phyloP scores from a whole-genome alignment of 805 yeast species.

The Ogataea saltuana region DNA sequence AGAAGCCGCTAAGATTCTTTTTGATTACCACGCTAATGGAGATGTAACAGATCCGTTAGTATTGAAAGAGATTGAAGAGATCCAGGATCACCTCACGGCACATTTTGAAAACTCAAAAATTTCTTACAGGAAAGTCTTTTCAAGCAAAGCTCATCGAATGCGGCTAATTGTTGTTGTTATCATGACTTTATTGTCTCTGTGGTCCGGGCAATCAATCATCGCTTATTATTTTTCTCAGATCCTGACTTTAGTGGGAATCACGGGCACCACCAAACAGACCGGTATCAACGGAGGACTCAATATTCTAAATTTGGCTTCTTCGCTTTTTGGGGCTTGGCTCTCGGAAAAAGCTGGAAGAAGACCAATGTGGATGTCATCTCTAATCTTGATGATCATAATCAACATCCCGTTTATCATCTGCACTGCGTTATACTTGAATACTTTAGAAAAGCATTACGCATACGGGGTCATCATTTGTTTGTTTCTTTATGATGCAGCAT shows the following conservation, averaged over 20 bases:
- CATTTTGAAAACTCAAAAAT: conserved; percentile 33
- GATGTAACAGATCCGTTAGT: conserved; percentile 23
- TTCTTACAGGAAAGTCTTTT: conserved; percentile 30
- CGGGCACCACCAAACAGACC: conserved; percentile 43
- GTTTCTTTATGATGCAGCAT: conserved; percentile 44
- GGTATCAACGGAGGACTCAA: conserved; percentile 50
- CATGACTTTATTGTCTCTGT: conserved; percentile 36
- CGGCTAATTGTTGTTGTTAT: conserved; percentile 34
- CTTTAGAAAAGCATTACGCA: conserved; percentile 43
- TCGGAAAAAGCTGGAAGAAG: conserved; percentile 37
- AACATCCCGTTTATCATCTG: conserved; percentile 45
- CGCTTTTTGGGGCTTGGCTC: conserved; percentile 31
- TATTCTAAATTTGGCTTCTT: conserved; percentile 43
- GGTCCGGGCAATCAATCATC: conserved; percentile 46
- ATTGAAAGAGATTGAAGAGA: conserved; percentile 32
- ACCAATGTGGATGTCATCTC: conserved; percentile 36
- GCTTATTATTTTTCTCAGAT: conserved; percentile 46
- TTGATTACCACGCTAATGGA: conserved; percentile 37
- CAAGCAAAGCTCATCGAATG: conserved; percentile 34
- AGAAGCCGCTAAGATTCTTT: conserved; percentile 36
- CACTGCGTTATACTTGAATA: conserved; percentile 46
- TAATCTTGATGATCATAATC: conserved; percentile 38
- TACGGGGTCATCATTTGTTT: conserved; percentile 53
- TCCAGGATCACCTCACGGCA: conserved; percentile 27
- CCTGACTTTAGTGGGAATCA: conserved; percentile 52